These are phyloP conservation scores for Xenoacremonium recifei DNA, from an alignment of 2,329 filamentous ascomycete genomes.

Conservation along the genomic window DNA sequence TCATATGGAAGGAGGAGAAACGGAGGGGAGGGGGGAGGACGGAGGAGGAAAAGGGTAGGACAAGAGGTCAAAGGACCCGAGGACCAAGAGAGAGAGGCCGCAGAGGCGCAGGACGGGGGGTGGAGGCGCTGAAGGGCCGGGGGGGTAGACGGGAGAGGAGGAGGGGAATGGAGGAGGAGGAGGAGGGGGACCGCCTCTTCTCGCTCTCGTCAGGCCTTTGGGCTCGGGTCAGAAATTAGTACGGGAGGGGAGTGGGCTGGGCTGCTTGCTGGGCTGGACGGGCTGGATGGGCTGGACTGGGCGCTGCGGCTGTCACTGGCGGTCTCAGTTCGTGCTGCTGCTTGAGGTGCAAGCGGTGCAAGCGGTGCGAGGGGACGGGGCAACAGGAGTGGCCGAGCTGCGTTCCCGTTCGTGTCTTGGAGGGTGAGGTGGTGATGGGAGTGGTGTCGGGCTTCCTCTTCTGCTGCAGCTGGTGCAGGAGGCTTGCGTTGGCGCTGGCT, in stretches of 20 bases:
- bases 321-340: neutral
- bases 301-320: conserved; percentile 3
- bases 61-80: conserved; percentile 21
- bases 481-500: conserved; percentile 13
- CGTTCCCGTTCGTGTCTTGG: conserved; percentile 8
- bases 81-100: conserved; percentile 20
- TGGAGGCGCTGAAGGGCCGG: neutral
- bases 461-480: no score
- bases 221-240: conserved; percentile 26
- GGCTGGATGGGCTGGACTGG: conserved; percentile 13
- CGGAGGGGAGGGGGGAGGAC: conserved; percentile 24
- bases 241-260: conserved; percentile 11
- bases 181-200: conserved; percentile 7
- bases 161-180: conserved; percentile 14
- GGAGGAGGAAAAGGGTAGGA: conserved; percentile 26
- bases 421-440: conserved; percentile 3
- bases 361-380: no score
- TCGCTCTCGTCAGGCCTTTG: conserved; percentile 8
- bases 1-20: conserved; percentile 52
- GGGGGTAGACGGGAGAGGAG: conserved; percentile 13
- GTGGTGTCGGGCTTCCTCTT: no score
- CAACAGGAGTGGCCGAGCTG: neutral
- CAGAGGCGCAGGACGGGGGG: conserved; percentile 18
- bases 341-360: neutral
- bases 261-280: conserved; percentile 5